Base-by-base conservation (phyloP, 306 rosid genomes). In the Begonia peltatifolia region DNA sequence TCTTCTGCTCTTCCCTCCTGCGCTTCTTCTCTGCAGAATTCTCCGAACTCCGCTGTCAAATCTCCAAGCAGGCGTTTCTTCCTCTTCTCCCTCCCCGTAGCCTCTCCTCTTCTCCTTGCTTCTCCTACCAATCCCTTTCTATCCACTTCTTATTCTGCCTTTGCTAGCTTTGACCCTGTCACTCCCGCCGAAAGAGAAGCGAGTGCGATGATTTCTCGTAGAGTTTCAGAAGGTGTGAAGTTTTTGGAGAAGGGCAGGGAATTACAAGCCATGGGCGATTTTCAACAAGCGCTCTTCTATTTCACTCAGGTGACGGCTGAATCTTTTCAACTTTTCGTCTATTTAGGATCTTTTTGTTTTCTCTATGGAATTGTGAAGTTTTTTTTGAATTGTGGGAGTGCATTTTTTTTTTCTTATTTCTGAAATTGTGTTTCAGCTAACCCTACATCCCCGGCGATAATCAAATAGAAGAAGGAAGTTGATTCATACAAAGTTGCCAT, bases 191-290 rank as follows among this genome's bases (percentile, higher is more conserved):
- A 87, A 59, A 73, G 60, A 70, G 74, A 71, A 41, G 84, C 82
- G 1, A 87, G 88, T 57, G 54, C 65, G 56, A 56, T 59, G 18
- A 55, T 71, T 56, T 71, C 88, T 12, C 66, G 36, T 11, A 75
- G 88, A 74, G 66, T 80, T 20, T 71, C 93, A 4, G 75, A 66
- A 18, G 88, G 82, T 2, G 74, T 77, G 61, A 80, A 73, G 13
- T 69, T 82, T 74, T 71, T 82, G 73, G 93, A 82, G 57, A 87
- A 72, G 57, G 95, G 88, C 13, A 82, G 79, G 53, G 88, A 77
- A 41, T 75, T 75, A 58, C 88, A 80, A 62, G 88, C 88, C 23
- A 69, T 47, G 42, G 85, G 88, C 35, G 86, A 86, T 69, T 86
- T 79, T 18, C 53, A 46, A 59, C 83, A 63, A 42, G 86, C 93